A percentile compares a stretch with the other conserved stretches of the same genome.
These are phyloP conservation scores for Allantophomopsis lycopodina DNA, from an alignment of 2,329 filamentous ascomycete genomes.

Conservation along the genomic window DNA sequence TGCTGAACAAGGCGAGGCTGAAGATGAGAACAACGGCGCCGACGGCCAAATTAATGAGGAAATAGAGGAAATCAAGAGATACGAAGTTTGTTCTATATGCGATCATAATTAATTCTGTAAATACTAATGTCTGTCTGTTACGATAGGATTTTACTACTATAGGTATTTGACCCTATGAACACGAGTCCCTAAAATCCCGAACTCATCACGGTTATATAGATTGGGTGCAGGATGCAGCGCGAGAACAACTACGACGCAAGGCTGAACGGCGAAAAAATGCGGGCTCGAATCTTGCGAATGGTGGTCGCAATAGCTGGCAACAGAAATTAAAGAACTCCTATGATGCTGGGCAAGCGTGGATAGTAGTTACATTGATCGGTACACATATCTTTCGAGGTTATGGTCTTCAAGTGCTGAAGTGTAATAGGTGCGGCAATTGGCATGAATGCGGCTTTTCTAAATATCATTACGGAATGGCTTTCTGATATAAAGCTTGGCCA, in stretches of 20 bases:
- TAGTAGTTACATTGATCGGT: slow-evolving; percentile 84
- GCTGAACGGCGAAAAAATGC: slow-evolving; percentile 59
- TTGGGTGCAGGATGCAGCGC: slow-evolving; percentile 95
- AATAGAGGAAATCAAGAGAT: slow-evolving; percentile 94
- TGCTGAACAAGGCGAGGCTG: slow-evolving; percentile 46
- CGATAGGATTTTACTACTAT: slow-evolving; percentile 83
- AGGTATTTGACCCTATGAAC: slow-evolving; percentile 28
- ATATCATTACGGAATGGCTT: slow-evolving; percentile 94
- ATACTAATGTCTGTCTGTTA: slow-evolving; percentile 2
- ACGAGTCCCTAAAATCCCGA: no score
- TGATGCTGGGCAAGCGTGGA: slow-evolving; percentile 94
- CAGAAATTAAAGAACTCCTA: slow-evolving; percentile 75
- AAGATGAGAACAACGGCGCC: slow-evolving; percentile 32
- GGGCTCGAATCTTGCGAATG: slow-evolving; percentile 55
- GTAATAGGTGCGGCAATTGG: slow-evolving; percentile 65
- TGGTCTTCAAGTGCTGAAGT: not conserved
- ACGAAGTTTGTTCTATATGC: slow-evolving; percentile 47
- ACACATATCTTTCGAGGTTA: slow-evolving; percentile 3
- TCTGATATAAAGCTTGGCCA: slow-evolving; percentile 93
- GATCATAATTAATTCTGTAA: not conserved
- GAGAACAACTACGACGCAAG: slow-evolving; percentile 74
- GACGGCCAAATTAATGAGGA: slow-evolving; percentile 78
- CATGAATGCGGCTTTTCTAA: slow-evolving; percentile 81
- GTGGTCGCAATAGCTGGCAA: slow-evolving; percentile 61
- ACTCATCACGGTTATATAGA: slow-evolving; percentile 34